Evolutionary conservation across 2,329 filamentous ascomycete species (phyloP).

Genomic region (Colletotrichum chlorophyti): DNA sequence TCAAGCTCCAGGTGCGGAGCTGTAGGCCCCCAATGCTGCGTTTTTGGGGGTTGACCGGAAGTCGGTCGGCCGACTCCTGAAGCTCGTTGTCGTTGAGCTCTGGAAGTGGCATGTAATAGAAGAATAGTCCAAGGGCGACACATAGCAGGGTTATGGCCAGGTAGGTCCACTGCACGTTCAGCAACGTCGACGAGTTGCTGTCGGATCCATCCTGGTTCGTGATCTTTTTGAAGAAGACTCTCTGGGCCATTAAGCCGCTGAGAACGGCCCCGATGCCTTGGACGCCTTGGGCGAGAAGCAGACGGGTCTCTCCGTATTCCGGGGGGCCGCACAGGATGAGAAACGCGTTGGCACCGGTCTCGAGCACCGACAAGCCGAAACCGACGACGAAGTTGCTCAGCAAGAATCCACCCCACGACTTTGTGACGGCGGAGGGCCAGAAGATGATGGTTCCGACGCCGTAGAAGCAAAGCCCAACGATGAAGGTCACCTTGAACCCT

Average conservation of each 20-base stretch:
- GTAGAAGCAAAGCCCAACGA: conserved; percentile 77
- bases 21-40: conserved; percentile 55
- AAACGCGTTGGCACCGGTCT: conserved; percentile 83
- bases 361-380: conserved; percentile 77
- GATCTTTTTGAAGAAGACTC: conserved; percentile 74
- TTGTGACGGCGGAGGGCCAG: conserved; percentile 80
- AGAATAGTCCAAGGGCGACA: conserved; percentile 71
- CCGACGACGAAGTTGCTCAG: conserved; percentile 77
- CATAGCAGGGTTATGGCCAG: conserved; percentile 81
- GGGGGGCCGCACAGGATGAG: conserved; percentile 74
- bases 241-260: conserved; percentile 74
- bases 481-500: conserved; percentile 83
- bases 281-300: conserved; percentile 78
- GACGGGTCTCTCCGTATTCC: conserved; percentile 75
- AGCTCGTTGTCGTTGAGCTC: conserved; percentile 65
- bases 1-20: conserved; percentile 63
- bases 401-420: conserved; percentile 80
- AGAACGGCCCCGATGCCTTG: conserved; percentile 79
- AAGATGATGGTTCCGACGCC: conserved; percentile 82
- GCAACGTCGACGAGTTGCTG: conserved; percentile 56
- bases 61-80: conserved; percentile 51
- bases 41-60: conserved; percentile 59
- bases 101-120: conserved; percentile 72
- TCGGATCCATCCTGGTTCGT: conserved; percentile 37
- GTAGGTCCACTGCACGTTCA: conserved; percentile 85